Percentiles rank a stretch among this genome's conserved stretches.
phyloP scores from a whole-genome alignment of 2,329 filamentous ascomycete species.

The Sphaerulina populicola region DNA sequence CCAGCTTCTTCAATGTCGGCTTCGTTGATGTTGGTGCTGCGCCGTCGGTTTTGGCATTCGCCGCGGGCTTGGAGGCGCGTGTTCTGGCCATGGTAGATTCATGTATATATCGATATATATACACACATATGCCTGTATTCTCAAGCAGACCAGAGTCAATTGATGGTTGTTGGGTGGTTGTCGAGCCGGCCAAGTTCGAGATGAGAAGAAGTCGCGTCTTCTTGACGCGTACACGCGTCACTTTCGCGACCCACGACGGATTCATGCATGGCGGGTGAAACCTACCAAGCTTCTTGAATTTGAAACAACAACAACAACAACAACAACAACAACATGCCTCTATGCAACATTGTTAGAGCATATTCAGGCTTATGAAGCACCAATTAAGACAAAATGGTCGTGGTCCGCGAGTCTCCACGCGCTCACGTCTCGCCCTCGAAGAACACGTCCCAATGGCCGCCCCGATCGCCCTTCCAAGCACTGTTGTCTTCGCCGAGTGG shows the following conservation, averaged over 20 bases:
- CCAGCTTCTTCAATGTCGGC: conserved; percentile 26
- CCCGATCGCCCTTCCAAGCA: conserved; percentile 54
- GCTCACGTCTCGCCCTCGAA: conserved; percentile 38
- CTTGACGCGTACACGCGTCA: conserved; percentile 14
- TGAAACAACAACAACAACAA: conserved; percentile 1
- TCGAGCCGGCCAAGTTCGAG: background rate
- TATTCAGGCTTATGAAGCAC: background rate
- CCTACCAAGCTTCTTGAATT: too few relatives aligned
- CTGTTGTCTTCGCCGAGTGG: conserved; percentile 66
- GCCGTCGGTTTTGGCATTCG: conserved; percentile 14
- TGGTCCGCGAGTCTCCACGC: conserved; percentile 43
- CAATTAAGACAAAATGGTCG: conserved; percentile 30
- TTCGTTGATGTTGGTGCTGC: conserved; percentile 3
- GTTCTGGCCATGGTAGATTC: conserved; percentile 23
- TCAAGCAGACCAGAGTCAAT: background rate
- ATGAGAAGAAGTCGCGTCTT: conserved; percentile 3
- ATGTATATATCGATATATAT: background rate
- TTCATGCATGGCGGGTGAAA: too few relatives aligned
- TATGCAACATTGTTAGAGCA: conserved; percentile 3
- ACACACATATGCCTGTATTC: background rate
- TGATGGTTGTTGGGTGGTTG: background rate
- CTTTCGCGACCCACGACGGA: conserved; percentile 2
- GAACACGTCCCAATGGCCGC: conserved; percentile 49
- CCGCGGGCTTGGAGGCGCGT: conserved; percentile 25
- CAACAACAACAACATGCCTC: background rate